Conservation (phyloP, 495 filamentous ascomycete species). For the Penicillium soppii region DNA sequence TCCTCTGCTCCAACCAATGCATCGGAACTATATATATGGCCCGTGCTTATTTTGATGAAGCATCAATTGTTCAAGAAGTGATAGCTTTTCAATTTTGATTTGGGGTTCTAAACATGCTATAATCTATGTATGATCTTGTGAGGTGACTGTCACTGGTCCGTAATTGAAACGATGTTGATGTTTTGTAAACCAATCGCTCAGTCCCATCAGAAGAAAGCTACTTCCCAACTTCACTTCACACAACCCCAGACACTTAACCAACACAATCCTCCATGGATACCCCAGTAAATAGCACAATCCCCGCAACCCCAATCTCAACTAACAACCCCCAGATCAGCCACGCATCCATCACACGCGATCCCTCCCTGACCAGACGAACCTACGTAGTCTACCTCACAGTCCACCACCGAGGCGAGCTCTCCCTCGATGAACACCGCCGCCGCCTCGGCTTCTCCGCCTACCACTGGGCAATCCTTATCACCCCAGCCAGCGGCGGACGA, state of each 20-base stretch:
- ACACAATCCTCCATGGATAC: background rate
- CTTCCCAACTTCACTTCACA: too few species aligned
- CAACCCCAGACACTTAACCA: background rate
- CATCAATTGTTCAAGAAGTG: too few species aligned
- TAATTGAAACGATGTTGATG: too few species aligned
- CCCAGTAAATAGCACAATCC: background rate
- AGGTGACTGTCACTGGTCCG: too few species aligned
- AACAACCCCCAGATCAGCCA: background rate
- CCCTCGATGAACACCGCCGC: conserved; percentile 11
- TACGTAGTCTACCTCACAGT: conserved; percentile 12
- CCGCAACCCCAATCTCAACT: background rate
- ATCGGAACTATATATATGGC: too few species aligned
- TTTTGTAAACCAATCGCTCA: too few species aligned
- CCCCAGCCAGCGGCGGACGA: background rate
- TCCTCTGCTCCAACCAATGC: too few species aligned
- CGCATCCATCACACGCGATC: background rate
- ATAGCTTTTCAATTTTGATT: too few species aligned
- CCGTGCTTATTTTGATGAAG: too few species aligned
- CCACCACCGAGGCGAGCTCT: conserved; percentile 17
- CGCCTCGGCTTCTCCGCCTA: conserved; percentile 13
- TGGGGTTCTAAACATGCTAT: too few species aligned
- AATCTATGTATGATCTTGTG: too few species aligned
- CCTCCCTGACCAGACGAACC: background rate
- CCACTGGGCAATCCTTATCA: conserved; percentile 20
- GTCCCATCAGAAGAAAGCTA: too few species aligned